These are phyloP conservation scores for Entomortierella parvispora DNA, from an alignment of 192 early-diverging fungal genomes.

Conservation along the genomic window DNA sequence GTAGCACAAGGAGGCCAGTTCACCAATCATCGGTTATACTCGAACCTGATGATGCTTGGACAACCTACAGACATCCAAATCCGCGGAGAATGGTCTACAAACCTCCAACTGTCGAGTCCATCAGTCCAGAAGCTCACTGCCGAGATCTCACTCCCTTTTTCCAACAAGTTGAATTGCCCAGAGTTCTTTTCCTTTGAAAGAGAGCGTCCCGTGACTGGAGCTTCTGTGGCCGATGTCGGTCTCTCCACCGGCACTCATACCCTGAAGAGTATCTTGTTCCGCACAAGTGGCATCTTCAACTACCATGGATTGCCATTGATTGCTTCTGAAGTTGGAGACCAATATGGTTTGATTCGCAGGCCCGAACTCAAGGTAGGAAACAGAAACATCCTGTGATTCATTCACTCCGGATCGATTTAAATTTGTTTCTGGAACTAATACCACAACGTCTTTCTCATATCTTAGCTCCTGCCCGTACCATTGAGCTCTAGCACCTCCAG, in stretches of 20 bases:
- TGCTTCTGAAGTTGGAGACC: conserved; percentile 30
- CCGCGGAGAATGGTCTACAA: conserved; percentile 23
- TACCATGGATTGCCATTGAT: conserved; percentile 18
- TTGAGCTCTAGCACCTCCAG: neutral
- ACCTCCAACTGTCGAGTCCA: neutral
- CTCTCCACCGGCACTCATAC: conserved; percentile 22
- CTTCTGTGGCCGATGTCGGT: conserved; percentile 26
- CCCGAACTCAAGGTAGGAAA: conserved; percentile 43
- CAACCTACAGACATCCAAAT: conserved; percentile 46
- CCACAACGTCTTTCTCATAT: neutral
- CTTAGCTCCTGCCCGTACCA: conserved; percentile 27
- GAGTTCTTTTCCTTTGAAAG: conserved; percentile 27
- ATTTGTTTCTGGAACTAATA: neutral
- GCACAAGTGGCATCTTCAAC: conserved; percentile 34
- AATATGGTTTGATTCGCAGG: conserved; percentile 18
- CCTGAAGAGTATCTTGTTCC: conserved; percentile 32
- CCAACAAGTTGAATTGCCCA: conserved; percentile 19
- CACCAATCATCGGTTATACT: neutral
- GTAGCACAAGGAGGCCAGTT: conserved; percentile 4
- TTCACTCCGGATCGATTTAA: neutral
- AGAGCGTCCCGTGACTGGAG: no score
- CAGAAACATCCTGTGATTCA: neutral
- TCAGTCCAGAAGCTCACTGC: conserved; percentile 3
- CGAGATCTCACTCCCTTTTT: conserved; percentile 7
- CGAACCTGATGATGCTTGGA: conserved; percentile 46